Evolutionary conservation across 2,329 filamentous ascomycete species (phyloP).

Genomic region (Cryphonectria parasitica): DNA sequence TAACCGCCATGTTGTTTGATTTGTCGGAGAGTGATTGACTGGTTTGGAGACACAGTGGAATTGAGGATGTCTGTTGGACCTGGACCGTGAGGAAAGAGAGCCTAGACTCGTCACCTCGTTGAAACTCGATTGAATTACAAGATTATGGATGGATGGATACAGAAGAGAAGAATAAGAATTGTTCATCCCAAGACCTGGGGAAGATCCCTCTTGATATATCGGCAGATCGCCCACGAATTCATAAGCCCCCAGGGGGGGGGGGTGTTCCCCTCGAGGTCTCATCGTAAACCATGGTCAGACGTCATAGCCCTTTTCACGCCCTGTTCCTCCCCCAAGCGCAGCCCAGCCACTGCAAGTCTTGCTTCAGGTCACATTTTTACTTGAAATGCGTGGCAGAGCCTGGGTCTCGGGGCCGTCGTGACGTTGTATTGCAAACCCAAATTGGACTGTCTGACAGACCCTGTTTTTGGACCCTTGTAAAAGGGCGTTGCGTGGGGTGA

Average conservation of each 20-base stretch:
- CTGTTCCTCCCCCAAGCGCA: background rate
- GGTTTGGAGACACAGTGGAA: background rate
- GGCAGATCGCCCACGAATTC: background rate
- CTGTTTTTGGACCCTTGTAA: constrained; percentile 22
- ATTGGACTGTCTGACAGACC: constrained; percentile 20
- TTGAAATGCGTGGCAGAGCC: constrained; percentile 11
- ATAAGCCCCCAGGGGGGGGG: constrained; percentile 8
- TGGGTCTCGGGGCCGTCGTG: constrained; percentile 7
- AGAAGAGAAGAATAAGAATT: too few relatives aligned
- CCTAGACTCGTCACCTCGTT: background rate
- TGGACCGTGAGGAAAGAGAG: background rate
- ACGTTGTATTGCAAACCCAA: constrained; percentile 17
- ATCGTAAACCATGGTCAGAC: constrained; percentile 5
- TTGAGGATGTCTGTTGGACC: background rate
- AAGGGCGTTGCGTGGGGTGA: constrained; percentile 22
- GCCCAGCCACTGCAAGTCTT: background rate
- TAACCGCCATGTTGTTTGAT: constrained; percentile 48
- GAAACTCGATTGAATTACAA: constrained; percentile 10
- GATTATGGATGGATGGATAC: constrained; percentile 4
- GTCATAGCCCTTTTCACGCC: constrained; percentile 10
- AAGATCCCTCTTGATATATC: constrained; percentile 24
- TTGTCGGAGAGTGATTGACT: background rate
- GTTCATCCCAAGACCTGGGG: constrained; percentile 15
- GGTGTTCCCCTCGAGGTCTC: background rate
- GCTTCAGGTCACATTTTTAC: constrained; percentile 7